Evolutionary conservation across 495 filamentous ascomycete species (phyloP), one percentile per base, ranked within the genome.

Genomic region (Penicillium dipodomyicola): DNA sequence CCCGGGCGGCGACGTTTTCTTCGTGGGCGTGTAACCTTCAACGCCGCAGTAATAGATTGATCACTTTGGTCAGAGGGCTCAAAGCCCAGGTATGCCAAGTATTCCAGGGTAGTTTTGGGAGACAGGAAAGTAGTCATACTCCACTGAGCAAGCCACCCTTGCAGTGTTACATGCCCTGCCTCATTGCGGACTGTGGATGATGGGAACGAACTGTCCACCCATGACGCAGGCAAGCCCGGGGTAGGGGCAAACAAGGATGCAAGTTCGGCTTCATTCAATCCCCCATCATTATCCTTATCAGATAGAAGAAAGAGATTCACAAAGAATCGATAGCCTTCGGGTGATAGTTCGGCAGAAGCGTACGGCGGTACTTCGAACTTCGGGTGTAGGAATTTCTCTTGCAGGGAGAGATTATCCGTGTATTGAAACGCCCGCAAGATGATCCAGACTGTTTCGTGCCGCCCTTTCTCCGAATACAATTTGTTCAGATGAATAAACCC

Each of bases 71-170:
- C 82, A 25, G 84, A 86, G 14, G 85, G 82, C 42, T 84, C 82
- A 65, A 96, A 98, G 10, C 94, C 94, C 2, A 98, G 83, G 64
- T 96, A 97, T 7, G 94, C 95, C 10, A 98, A 82, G 65, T 98
- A 98, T 58, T 93, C 90, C 2, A 98, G 76, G 0, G 94, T 97
- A 0, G 91, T 97, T 67, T 91, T 93, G 15, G 95, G 93, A 30
- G 94, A 91, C 48, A 92, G 82, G 64, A 97, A 98, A 2, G 94
- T 98, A 0, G 95, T 98, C 94, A 98, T 98, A 71, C 91, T 96
- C 94, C 94, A 98, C 61, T 98, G 94, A 5, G 94, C 95, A 17
- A 98, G 82, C 94, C 94, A 98, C 5, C 94, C 94, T 71, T 98
- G 94, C 2, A 97, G 80, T 4, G 94, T 98, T 59, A 98, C 92